Percentiles rank a stretch among this genome's conserved stretches.
phyloP scores from a whole-genome alignment of 2,329 filamentous ascomycete genomes.

The Tolypocladium inflatum region DNA sequence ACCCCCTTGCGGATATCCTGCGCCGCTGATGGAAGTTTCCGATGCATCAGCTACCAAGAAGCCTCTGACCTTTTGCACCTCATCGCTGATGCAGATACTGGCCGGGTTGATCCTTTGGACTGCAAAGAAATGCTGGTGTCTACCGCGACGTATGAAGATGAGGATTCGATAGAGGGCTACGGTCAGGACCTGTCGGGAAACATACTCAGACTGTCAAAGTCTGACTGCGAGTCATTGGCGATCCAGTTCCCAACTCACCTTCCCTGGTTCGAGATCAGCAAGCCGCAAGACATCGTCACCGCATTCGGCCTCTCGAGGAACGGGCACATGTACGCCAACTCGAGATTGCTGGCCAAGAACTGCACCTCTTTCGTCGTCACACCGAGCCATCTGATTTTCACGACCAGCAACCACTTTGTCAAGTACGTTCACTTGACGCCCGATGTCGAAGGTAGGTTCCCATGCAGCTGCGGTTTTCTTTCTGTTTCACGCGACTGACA shows the following conservation, averaged over 20 bases:
- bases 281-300: slow-evolving; percentile 31
- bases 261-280: slow-evolving; percentile 42
- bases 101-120: slow-evolving; percentile 8
- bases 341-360: slow-evolving; percentile 65
- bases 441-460: slow-evolving; percentile 47
- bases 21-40: slow-evolving; percentile 15
- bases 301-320: slow-evolving; percentile 60
- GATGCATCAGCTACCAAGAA: slow-evolving; percentile 20
- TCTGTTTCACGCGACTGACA: slow-evolving; percentile 9
- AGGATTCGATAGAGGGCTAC: slow-evolving; percentile 21
- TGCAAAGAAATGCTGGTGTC: slow-evolving; percentile 14
- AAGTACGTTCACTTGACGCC: slow-evolving; percentile 80
- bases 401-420: slow-evolving; percentile 82
- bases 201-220: slow-evolving; percentile 28
- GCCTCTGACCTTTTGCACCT: slow-evolving; percentile 14
- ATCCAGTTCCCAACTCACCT: slow-evolving; percentile 35
- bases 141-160: slow-evolving; percentile 22
- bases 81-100: slow-evolving; percentile 7
- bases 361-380: slow-evolving; percentile 88
- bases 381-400: slow-evolving; percentile 75
- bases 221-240: slow-evolving; percentile 22
- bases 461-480: background rate
- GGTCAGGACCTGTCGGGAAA: slow-evolving; percentile 37
- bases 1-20: slow-evolving; percentile 23
- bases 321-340: slow-evolving; percentile 72